phyloP scores from a whole-genome alignment of 331 rosid genomes.

The Ulmus americana region DNA sequence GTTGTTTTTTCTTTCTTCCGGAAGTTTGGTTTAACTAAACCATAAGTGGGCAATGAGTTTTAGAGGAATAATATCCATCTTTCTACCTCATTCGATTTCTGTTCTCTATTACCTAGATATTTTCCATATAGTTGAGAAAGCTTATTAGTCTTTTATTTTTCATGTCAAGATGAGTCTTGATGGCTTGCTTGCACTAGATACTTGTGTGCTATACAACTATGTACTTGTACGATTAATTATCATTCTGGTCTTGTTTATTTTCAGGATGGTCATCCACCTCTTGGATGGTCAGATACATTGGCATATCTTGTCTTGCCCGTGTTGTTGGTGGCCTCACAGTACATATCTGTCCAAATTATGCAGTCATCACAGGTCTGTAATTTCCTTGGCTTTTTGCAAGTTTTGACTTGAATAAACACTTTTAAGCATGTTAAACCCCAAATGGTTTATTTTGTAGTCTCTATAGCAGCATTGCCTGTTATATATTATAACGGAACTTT shows the following conservation, averaged over 20 bases:
- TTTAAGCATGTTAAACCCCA: slow-evolving; percentile 11
- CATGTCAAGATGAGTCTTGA: slow-evolving; percentile 7
- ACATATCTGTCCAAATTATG: slow-evolving; percentile 88
- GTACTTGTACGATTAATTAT: not conserved
- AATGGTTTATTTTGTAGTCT: not conserved
- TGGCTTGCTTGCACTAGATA: slow-evolving; percentile 12
- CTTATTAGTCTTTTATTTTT: not conserved
- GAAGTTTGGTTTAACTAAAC: not conserved
- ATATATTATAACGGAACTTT: not conserved
- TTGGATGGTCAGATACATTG: slow-evolving; percentile 96
- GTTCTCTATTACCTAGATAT: not conserved
- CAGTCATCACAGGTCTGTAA: slow-evolving; percentile 86
- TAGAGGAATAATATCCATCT: not conserved
- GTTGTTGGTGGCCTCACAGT: slow-evolving; percentile 74
- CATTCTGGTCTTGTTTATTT: slow-evolving; percentile 18
- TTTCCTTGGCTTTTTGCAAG: slow-evolving; percentile 19
- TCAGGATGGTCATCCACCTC: slow-evolving; percentile 98
- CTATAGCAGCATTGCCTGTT: not conserved
- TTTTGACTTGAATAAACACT: slow-evolving; percentile 15
- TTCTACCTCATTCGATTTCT: not conserved
- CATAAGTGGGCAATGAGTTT: not conserved
- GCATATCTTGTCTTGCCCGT: slow-evolving; percentile 94
- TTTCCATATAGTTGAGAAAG: not conserved
- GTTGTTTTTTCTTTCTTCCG: not conserved
- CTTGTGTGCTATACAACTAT: not conserved